Conservation (phyloP, 2,329 filamentous ascomycete species). For the Sordariomycetes sp. region DNA sequence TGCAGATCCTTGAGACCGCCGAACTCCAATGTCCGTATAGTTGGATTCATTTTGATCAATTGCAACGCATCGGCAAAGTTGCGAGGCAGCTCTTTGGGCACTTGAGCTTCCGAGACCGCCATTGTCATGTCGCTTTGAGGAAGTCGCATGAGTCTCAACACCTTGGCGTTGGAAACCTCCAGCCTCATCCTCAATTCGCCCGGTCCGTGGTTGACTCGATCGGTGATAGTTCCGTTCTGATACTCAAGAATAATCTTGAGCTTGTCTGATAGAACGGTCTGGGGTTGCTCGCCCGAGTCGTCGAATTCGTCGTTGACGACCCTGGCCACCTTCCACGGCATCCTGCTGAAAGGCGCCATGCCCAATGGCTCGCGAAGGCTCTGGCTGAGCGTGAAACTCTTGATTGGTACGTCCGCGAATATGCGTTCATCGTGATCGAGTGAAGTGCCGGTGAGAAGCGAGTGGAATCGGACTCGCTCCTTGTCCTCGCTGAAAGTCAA, state of each 20-base stretch:
- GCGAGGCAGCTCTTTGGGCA: conserved; percentile 50
- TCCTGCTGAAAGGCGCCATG: conserved; percentile 36
- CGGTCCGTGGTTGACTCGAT: conserved; percentile 72
- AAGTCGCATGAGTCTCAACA: conserved; percentile 59
- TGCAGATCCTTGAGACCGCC: conserved; percentile 62
- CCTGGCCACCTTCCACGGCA: conserved; percentile 57
- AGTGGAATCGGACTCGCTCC: conserved; percentile 63
- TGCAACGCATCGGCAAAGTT: conserved; percentile 58
- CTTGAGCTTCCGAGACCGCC: conserved; percentile 60
- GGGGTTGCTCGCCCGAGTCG: conserved; percentile 46
- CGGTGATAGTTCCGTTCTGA: conserved; percentile 68
- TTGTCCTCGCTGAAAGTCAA: conserved; percentile 68
- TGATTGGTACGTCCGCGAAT: conserved; percentile 59
- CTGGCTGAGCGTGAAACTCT: conserved; percentile 53
- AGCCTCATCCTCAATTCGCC: conserved; percentile 63
- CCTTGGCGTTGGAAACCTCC: conserved; percentile 50
- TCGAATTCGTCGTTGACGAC: conserved; percentile 66
- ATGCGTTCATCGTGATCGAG: conserved; percentile 59
- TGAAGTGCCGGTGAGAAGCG: conserved; percentile 63
- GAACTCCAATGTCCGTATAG: conserved; percentile 65
- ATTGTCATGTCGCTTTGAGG: conserved; percentile 71
- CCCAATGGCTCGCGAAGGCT: conserved; percentile 39
- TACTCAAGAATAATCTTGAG: conserved; percentile 69
- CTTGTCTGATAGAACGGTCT: conserved; percentile 67
- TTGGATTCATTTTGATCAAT: conserved; percentile 45